Conservation (phyloP, 495 filamentous ascomycete genomes). For the Penicillium turbatum region DNA sequence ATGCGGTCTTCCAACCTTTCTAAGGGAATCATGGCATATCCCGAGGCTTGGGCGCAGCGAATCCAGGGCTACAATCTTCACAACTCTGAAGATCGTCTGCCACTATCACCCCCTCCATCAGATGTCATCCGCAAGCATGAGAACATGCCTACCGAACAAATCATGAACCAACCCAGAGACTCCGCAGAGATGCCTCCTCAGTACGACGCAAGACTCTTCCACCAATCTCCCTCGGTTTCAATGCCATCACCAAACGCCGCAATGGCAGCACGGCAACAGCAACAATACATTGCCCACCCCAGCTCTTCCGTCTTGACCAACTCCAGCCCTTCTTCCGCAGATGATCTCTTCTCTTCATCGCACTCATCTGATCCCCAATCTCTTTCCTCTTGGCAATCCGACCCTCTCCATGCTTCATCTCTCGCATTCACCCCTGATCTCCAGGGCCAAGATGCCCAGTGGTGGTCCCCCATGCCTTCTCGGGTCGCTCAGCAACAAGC, state of each 20-base stretch:
- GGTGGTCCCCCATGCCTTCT: conserved; percentile 44
- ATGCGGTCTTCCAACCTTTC: conserved; percentile 37
- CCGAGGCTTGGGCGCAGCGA: conserved; percentile 40
- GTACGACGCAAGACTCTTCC: conserved; percentile 34
- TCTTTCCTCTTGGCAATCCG: conserved; percentile 45
- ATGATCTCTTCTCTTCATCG: conserved; percentile 44
- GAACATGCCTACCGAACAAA: conserved; percentile 29
- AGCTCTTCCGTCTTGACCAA: conserved; percentile 31
- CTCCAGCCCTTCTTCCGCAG: conserved; percentile 40
- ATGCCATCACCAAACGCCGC: conserved; percentile 37
- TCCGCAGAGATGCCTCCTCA: conserved; percentile 36
- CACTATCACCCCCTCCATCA: conserved; percentile 44
- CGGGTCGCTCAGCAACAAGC: conserved; percentile 36
- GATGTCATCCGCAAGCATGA: conserved; percentile 43
- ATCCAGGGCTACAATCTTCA: conserved; percentile 40
- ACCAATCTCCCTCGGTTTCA: conserved; percentile 36
- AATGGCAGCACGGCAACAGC: conserved; percentile 31
- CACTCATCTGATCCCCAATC: conserved; percentile 45
- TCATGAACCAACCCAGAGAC: conserved; percentile 22
- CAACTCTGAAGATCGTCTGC: conserved; percentile 37
- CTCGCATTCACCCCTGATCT: conserved; percentile 43
- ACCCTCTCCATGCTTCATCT: conserved; percentile 34
- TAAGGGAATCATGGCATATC: conserved; percentile 43
- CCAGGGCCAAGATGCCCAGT: conserved; percentile 36
- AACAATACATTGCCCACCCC: conserved; percentile 36